Conservation (phyloP, 192 early-diverging fungal genomes). For the Rhizophlyctis rosea region DNA sequence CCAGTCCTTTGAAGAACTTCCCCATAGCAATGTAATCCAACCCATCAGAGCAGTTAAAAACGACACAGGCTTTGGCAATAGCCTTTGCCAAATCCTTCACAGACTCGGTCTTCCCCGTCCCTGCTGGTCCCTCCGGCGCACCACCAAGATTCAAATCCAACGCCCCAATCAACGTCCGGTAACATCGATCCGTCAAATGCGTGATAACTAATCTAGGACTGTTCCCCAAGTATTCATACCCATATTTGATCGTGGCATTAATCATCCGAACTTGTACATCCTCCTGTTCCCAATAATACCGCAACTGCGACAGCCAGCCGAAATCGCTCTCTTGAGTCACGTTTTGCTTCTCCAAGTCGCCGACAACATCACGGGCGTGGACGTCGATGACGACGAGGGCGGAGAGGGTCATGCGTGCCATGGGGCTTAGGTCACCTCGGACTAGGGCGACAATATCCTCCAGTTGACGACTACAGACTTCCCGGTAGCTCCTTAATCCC, state of each 20-base stretch:
- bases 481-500: constrained; percentile 41
- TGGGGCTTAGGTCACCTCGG: constrained; percentile 53
- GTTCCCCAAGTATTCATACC: constrained; percentile 60
- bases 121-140: constrained; percentile 60
- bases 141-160: constrained; percentile 60
- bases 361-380: constrained; percentile 56
- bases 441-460: constrained; percentile 55
- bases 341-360: constrained; percentile 44
- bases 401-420: constrained; percentile 57
- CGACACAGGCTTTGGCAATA: constrained; percentile 59
- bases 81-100: constrained; percentile 63
- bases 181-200: constrained; percentile 59
- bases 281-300: constrained; percentile 62
- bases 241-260: constrained; percentile 59
- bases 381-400: constrained; percentile 61
- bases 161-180: constrained; percentile 63
- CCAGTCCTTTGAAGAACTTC: constrained; percentile 63
- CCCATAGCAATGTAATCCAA: constrained; percentile 68
- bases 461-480: constrained; percentile 49
- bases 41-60: constrained; percentile 64
- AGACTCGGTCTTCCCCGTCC: constrained; percentile 62
- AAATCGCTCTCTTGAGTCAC: constrained; percentile 51
- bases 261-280: constrained; percentile 60
- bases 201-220: constrained; percentile 56
- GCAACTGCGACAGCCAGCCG: constrained; percentile 59